These are phyloP conservation scores for Fusarium heterosporum DNA, from an alignment of 2,329 filamentous ascomycete species.

Conservation along the genomic window DNA sequence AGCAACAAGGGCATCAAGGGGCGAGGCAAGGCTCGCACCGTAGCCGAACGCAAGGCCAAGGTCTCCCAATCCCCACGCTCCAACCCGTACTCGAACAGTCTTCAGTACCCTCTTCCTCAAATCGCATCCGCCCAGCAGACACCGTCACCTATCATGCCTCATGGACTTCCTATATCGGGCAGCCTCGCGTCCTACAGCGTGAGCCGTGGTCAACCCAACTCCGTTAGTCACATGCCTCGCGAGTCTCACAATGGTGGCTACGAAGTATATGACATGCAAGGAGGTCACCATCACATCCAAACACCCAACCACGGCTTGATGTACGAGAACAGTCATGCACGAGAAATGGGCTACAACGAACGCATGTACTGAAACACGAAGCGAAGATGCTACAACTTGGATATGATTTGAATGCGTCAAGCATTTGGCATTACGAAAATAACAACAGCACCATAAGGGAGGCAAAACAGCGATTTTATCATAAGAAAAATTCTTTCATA, in stretches of 20 bases:
- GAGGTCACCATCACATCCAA: conserved; percentile 48
- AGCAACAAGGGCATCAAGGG: conserved; percentile 99
- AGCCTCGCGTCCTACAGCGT: conserved; percentile 52
- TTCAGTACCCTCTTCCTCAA: conserved; percentile 46
- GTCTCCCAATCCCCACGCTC: conserved; percentile 42
- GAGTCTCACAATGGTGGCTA: conserved; percentile 53
- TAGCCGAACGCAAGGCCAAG: conserved; percentile 56
- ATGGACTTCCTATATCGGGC: conserved; percentile 46
- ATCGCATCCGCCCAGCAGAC: conserved; percentile 42
- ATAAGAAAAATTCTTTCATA: conserved; percentile 30
- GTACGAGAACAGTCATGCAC: conserved; percentile 59
- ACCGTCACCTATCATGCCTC: conserved; percentile 38
- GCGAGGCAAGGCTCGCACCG: conserved; percentile 84
- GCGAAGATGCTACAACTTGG: conserved; percentile 15
- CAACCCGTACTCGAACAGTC: conserved; percentile 22
- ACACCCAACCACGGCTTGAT: conserved; percentile 49
- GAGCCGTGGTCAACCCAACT: conserved; percentile 44
- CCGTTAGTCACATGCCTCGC: conserved; percentile 47
- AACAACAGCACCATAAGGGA: conserved; percentile 39
- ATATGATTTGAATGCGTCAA: conserved; percentile 18
- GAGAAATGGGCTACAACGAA: conserved; percentile 57
- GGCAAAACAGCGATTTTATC: conserved; percentile 38
- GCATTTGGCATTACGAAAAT: conserved; percentile 23
- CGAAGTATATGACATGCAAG: conserved; percentile 61
- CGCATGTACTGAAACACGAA: conserved; percentile 56